These are phyloP conservation scores for Asterionellopsis glacialis DNA, from an alignment of 108 stramenopile species.

Conservation along the genomic window DNA sequence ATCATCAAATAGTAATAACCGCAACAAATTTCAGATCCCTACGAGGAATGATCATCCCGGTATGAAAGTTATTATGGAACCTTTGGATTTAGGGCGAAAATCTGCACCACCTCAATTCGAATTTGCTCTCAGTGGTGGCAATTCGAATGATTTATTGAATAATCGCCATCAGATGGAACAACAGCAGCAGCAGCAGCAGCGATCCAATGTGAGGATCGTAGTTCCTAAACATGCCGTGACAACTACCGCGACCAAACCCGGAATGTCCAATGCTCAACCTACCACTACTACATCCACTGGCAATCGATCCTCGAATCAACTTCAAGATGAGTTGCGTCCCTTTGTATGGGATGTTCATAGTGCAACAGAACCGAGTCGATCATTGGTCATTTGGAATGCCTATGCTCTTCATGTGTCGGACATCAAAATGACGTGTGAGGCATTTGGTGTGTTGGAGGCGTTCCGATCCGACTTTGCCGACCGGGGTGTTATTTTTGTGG, in stretches of 20 bases:
- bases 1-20: too few species aligned
- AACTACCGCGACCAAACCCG: too few species aligned
- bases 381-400: conserved; percentile 63
- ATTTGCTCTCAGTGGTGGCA: too few species aligned
- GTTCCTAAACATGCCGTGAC: background rate
- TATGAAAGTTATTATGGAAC: conserved; percentile 45
- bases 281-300: too few species aligned
- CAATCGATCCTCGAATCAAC: background rate
- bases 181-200: conserved; percentile 4
- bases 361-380: conserved; percentile 46
- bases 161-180: background rate
- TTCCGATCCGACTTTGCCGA: conserved; percentile 77
- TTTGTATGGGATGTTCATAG: conserved; percentile 44
- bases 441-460: conserved; percentile 62
- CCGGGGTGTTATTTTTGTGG: conserved; percentile 68
- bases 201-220: too few species aligned
- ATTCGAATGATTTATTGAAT: background rate
- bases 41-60: too few species aligned
- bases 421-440: conserved; percentile 70
- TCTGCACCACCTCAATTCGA: conserved; percentile 24
- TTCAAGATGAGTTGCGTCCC: conserved; percentile 29
- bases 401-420: conserved; percentile 38
- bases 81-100: conserved; percentile 20
- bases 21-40: too few species aligned
- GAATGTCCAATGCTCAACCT: too few species aligned